A percentile compares a stretch with the other conserved stretches of the same genome.
Conservation (phyloP, 805 yeast genomes). For the Candida fluviatilis region DNA sequence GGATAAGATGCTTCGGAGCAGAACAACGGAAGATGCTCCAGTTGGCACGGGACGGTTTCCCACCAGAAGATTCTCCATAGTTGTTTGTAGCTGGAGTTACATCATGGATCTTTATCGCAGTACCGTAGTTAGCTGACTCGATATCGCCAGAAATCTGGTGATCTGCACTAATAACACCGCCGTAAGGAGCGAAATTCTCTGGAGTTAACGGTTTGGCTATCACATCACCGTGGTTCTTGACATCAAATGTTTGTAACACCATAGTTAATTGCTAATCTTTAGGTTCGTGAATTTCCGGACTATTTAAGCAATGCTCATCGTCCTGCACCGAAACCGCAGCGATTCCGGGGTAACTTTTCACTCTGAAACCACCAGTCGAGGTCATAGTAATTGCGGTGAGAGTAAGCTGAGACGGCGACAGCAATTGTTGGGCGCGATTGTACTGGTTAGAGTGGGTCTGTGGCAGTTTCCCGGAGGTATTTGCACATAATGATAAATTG, state of each 20-base stretch:
- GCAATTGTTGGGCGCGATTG: not conserved
- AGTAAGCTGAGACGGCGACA: no score
- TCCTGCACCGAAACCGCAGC: slow-evolving; percentile 1
- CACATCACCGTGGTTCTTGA: slow-evolving; percentile 18
- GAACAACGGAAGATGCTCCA: slow-evolving; percentile 83
- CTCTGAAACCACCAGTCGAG: not conserved
- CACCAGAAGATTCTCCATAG: slow-evolving; percentile 45
- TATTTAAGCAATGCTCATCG: not conserved
- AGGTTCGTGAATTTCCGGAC: not conserved
- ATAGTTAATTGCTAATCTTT: slow-evolving; percentile 15
- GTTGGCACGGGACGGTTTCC: slow-evolving; percentile 52
- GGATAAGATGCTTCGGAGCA: slow-evolving; percentile 63
- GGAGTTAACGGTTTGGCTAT: slow-evolving; percentile 64
- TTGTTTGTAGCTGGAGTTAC: slow-evolving; percentile 66
- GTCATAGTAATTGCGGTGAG: no score
- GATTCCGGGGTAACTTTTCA: not conserved
- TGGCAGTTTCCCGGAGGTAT: no score
- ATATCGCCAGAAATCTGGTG: slow-evolving; percentile 54
- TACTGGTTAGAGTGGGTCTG: no score
- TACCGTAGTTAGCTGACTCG: slow-evolving; percentile 83
- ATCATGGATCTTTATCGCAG: slow-evolving; percentile 72
- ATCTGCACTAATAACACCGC: slow-evolving; percentile 73
- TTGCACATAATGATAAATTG: no score
- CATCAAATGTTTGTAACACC: slow-evolving; percentile 40
- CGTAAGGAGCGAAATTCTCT: slow-evolving; percentile 60